Evolutionary conservation across 371 early-diverging fungal species (phyloP), one percentile per base, ranked within the genome.

Genomic region (Paraphysoderma sedebokerense): DNA sequence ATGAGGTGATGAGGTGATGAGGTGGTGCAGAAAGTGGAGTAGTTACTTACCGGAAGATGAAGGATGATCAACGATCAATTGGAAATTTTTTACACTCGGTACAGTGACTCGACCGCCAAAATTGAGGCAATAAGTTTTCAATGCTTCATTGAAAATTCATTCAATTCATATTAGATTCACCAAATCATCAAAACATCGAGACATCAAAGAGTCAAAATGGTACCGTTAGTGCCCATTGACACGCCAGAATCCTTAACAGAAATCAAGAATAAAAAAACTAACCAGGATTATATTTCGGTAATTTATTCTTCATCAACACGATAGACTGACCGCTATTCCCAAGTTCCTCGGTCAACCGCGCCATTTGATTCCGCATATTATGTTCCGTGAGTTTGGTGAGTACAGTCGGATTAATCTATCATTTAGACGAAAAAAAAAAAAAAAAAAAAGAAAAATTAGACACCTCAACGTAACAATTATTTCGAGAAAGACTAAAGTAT

Each of bases 1-100:
- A n/a, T n/a, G n/a, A n/a, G n/a, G n/a, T n/a, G n/a, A n/a, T n/a
- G n/a, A n/a, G n/a, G n/a, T n/a, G n/a, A n/a, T n/a, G 6, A 40
- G 1, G 27, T 44, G 17, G 17, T 27, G 6, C 24, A 20, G 12
- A n/a, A 35, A 8, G 7, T 13, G 63, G 51, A 47, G 57, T 34
- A 40, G 38, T 53, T 20, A 9, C 57, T 44, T 49, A 65, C 66
- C 62, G 42, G 26, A 1, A 9, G 5, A 17, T 9, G 7, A 5
- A 46, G 60, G 61, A 7, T 53, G 50, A 7, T 58, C 57, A 13
- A 47, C 36, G 26, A 77, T 63, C 20, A 81, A 52, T 57, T 81
- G 81, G 53, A 81, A 78, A 51, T 82, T 82, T 55, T 79, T 77
- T 41, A 79, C 74, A 35, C 57, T 56, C 24, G 83, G 76, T 48